Percentiles rank a stretch among this genome's conserved stretches.
Evolutionary conservation across 2,329 filamentous ascomycete genomes (phyloP).

Genomic region (Allantophomopsis lycopodina): DNA sequence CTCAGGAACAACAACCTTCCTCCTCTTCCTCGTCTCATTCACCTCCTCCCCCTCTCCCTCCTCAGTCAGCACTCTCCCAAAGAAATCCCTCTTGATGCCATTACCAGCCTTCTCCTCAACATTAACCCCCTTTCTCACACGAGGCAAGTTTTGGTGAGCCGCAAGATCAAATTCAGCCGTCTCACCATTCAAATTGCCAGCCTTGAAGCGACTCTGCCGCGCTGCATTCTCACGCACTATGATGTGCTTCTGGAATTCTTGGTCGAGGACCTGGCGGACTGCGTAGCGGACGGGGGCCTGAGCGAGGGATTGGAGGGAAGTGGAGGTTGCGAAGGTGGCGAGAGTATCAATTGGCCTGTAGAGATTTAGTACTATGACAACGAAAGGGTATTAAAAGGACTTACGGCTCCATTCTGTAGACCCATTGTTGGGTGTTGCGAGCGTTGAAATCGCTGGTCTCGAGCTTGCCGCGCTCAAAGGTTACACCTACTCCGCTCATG

Average conservation of each 20-base stretch:
- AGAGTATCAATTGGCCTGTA: constrained; percentile 62
- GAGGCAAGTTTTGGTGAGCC: constrained; percentile 2
- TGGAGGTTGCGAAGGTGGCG: constrained; percentile 57
- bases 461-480: constrained; percentile 68
- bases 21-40: constrained; percentile 30
- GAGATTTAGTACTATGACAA: not conserved
- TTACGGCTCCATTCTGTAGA: constrained; percentile 92
- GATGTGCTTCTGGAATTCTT: constrained; percentile 69
- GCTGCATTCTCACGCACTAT: constrained; percentile 50
- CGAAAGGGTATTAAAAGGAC: constrained; percentile 21
- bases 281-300: constrained; percentile 75
- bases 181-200: constrained; percentile 26
- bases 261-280: constrained; percentile 83
- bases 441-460: constrained; percentile 46
- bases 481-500: constrained; percentile 70
- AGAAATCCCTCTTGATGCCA: constrained; percentile 64
- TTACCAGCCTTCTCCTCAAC: not conserved
- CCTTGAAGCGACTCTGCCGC: constrained; percentile 49
- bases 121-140: not conserved
- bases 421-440: constrained; percentile 53
- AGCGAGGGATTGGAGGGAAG: constrained; percentile 34
- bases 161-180: constrained; percentile 13
- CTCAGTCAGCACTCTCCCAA: constrained; percentile 54
- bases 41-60: constrained; percentile 22
- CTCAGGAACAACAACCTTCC: constrained; percentile 19